A percentile compares a stretch with the other conserved stretches of the same genome.
These are phyloP conservation scores for Dendryphion nanum DNA, from an alignment of 2,329 filamentous ascomycete species.

Conservation along the genomic window DNA sequence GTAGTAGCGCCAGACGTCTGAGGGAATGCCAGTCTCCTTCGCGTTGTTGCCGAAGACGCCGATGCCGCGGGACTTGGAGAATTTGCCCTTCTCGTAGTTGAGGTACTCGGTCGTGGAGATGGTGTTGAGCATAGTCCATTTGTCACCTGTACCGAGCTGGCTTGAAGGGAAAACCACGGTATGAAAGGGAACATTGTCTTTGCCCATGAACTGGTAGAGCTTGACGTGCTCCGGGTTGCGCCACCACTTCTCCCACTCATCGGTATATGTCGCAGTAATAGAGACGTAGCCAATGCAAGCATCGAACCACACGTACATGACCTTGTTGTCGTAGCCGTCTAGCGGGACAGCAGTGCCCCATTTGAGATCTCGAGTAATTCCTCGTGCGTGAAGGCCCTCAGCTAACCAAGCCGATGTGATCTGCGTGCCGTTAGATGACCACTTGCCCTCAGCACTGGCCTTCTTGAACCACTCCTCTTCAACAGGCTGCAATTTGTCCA, in stretches of 20 bases:
- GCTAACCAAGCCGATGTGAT: slow-evolving; percentile 81
- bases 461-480: slow-evolving; percentile 76
- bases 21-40: slow-evolving; percentile 77
- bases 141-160: slow-evolving; percentile 78
- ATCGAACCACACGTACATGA: slow-evolving; percentile 93
- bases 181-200: slow-evolving; percentile 86
- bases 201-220: slow-evolving; percentile 91
- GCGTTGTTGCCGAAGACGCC: slow-evolving; percentile 92
- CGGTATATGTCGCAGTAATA: slow-evolving; percentile 87
- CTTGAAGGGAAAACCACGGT: slow-evolving; percentile 88
- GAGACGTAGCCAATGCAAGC: slow-evolving; percentile 94
- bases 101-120: slow-evolving; percentile 79
- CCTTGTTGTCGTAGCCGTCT: slow-evolving; percentile 68
- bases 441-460: slow-evolving; percentile 70
- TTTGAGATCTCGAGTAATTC: slow-evolving; percentile 87
- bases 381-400: slow-evolving; percentile 79
- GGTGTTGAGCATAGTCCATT: slow-evolving; percentile 87
- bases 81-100: slow-evolving; percentile 60
- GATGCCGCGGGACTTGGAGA: slow-evolving; percentile 85
- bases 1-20: slow-evolving; percentile 94
- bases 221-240: slow-evolving; percentile 82
- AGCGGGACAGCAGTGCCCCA: slow-evolving; percentile 73
- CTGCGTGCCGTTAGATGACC: slow-evolving; percentile 71
- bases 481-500: slow-evolving; percentile 77
- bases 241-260: slow-evolving; percentile 94